phyloP scores from a whole-genome alignment of 305 asterid genomes.

The Fraxinus greggii region DNA sequence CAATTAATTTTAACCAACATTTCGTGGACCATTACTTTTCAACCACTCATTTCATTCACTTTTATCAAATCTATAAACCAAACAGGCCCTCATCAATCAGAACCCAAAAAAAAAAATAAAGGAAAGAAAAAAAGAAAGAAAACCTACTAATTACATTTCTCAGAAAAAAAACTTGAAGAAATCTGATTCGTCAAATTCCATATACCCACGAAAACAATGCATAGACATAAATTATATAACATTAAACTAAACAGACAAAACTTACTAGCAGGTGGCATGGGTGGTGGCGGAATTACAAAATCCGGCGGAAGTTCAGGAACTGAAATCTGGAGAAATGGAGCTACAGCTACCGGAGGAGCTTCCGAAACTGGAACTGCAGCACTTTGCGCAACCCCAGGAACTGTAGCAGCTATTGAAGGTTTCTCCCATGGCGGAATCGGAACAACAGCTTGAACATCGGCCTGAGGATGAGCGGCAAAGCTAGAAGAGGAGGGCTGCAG shows the following conservation, averaged over 20 bases:
- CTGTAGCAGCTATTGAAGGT: background rate
- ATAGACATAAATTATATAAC: background rate
- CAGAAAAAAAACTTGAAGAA: background rate
- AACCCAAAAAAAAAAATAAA: background rate
- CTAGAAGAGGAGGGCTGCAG: background rate
- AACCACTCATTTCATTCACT: background rate
- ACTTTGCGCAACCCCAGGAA: background rate
- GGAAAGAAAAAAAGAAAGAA: background rate
- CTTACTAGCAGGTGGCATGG: constrained; percentile 36
- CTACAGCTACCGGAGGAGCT: background rate
- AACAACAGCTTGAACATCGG: background rate
- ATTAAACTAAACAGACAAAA: background rate
- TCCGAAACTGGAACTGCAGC: background rate
- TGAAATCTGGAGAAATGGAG: background rate
- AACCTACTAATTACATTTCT: background rate
- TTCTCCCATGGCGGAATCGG: background rate
- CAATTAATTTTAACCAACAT: background rate
- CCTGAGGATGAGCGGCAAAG: background rate
- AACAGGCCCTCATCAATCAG: background rate
- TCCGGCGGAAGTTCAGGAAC: constrained; percentile 30
- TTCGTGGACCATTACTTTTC: background rate
- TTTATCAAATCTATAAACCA: background rate
- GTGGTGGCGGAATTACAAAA: constrained; percentile 27
- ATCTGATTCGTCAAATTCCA: background rate
- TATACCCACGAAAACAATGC: background rate